A percentile compares a stretch with the other conserved stretches of the same genome.
Conservation (phyloP, 495 filamentous ascomycete genomes). For the Friedmanniomyces simplex region DNA sequence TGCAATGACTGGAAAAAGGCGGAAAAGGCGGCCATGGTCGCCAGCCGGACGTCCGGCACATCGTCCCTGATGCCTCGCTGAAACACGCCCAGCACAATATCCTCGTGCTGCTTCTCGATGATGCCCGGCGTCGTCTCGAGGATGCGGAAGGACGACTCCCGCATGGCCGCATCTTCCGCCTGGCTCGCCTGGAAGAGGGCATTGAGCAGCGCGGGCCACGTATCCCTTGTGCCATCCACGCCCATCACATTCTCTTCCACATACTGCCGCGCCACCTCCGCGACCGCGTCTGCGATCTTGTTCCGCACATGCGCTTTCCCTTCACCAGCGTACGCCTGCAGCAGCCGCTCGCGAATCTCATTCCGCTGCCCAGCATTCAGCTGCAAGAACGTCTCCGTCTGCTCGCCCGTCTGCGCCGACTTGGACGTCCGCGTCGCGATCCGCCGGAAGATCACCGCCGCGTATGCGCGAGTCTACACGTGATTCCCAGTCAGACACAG, state of each 20-base stretch:
- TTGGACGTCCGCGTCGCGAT: conserved; percentile 83
- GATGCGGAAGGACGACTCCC: conserved; percentile 85
- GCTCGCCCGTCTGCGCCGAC: conserved; percentile 54
- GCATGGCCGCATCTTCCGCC: conserved; percentile 63
- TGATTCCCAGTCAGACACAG: not conserved
- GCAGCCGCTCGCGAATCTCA: conserved; percentile 69
- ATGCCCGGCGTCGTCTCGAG: conserved; percentile 92
- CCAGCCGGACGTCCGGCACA: conserved; percentile 70
- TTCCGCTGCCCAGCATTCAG: conserved; percentile 57
- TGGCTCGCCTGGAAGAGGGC: conserved; percentile 82
- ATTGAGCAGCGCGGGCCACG: conserved; percentile 81
- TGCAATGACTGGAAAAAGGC: conserved; percentile 83
- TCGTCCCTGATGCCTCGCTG: conserved; percentile 84
- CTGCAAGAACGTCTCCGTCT: conserved; percentile 72
- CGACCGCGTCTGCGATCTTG: conserved; percentile 93
- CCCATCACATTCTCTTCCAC: conserved; percentile 49
- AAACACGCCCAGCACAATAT: conserved; percentile 73
- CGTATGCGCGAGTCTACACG: conserved; percentile 68
- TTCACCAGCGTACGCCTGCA: conserved; percentile 66
- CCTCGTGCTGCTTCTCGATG: conserved; percentile 91
- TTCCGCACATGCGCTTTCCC: conserved; percentile 62
- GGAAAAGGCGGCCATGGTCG: conserved; percentile 93
- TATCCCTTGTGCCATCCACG: conserved; percentile 36
- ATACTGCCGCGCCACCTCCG: conserved; percentile 89
- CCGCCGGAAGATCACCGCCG: conserved; percentile 87